These are phyloP conservation scores for Cyanidioschyzon merolae DNA, from an alignment of 23 red algal species.

Conservation along the genomic window DNA sequence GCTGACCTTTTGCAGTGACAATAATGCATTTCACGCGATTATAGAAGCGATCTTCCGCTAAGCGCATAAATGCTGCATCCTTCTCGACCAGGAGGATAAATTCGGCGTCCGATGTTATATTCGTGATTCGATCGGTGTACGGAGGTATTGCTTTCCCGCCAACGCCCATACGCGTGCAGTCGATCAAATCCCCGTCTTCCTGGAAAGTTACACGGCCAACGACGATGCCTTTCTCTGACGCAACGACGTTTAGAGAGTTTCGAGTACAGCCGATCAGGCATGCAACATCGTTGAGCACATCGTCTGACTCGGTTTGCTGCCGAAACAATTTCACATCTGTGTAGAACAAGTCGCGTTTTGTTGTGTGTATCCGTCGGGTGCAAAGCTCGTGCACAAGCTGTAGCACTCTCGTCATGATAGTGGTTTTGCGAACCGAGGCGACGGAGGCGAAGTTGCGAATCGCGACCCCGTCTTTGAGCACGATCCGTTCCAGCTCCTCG, in stretches of 20 bases:
- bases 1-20: slow-evolving; percentile 86
- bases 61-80: slow-evolving; percentile 83
- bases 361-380: slow-evolving; percentile 58
- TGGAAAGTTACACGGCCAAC: slow-evolving; percentile 74
- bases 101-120: slow-evolving; percentile 67
- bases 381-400: slow-evolving; percentile 75
- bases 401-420: slow-evolving; percentile 69
- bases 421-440: slow-evolving; percentile 58
- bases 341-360: slow-evolving; percentile 85
- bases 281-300: slow-evolving; percentile 79
- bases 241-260: slow-evolving; percentile 66
- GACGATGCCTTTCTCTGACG: slow-evolving; percentile 87
- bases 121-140: slow-evolving; percentile 65
- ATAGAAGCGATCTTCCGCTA: slow-evolving; percentile 91
- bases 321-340: slow-evolving; percentile 83
- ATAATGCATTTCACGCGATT: slow-evolving; percentile 76
- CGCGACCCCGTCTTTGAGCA: slow-evolving; percentile 71
- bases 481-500: slow-evolving; percentile 81
- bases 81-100: slow-evolving; percentile 92
- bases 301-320: slow-evolving; percentile 72
- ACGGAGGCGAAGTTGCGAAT: slow-evolving; percentile 54
- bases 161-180: slow-evolving; percentile 83
- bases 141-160: slow-evolving; percentile 95
- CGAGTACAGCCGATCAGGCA: slow-evolving; percentile 84
- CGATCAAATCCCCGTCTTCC: slow-evolving; percentile 83